Conservation (phyloP, 2,329 filamentous ascomycete species). For the Neobulgaria alba region DNA sequence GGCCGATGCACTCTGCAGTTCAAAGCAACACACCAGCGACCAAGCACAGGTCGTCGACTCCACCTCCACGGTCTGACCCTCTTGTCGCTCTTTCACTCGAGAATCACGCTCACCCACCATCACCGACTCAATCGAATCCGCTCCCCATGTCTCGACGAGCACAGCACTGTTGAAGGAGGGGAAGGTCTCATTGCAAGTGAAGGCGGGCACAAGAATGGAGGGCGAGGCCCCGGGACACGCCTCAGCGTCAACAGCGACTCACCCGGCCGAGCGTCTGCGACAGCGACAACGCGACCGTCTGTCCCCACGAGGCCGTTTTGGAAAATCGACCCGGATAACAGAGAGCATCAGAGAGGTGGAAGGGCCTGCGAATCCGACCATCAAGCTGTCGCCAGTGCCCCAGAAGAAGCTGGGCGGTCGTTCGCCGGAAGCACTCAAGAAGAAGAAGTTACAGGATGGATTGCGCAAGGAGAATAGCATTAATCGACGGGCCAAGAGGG, state of each 20-base stretch:
- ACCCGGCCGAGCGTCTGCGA: conserved; percentile 26
- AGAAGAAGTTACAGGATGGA: conserved; percentile 23
- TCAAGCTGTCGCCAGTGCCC: conserved; percentile 22
- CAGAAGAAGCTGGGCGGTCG: conserved; percentile 16
- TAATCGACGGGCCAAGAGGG: conserved; percentile 19
- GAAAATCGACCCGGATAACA: conserved; percentile 11
- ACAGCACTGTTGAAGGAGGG: too few species aligned
- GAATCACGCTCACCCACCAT: too few species aligned
- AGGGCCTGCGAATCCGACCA: conserved; percentile 14
- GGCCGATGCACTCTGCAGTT: too few species aligned
- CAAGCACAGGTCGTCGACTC: too few species aligned
- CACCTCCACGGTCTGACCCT: too few species aligned
- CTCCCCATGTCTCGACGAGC: too few species aligned
- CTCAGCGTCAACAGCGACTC: conserved; percentile 13
- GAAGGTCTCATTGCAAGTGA: too few species aligned
- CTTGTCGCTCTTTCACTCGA: too few species aligned
- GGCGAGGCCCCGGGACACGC: conserved; percentile 13
- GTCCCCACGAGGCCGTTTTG: conserved; percentile 25
- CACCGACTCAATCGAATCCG: too few species aligned
- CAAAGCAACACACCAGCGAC: too few species aligned
- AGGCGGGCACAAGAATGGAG: conserved; percentile 14
- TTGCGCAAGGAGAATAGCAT: conserved; percentile 24
- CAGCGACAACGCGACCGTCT: conserved; percentile 29
- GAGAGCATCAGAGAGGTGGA: background rate
- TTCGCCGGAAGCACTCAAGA: conserved; percentile 17